phyloP scores from a whole-genome alignment of 352 stramenopile genomes.

The Phytophthora palmivora region DNA sequence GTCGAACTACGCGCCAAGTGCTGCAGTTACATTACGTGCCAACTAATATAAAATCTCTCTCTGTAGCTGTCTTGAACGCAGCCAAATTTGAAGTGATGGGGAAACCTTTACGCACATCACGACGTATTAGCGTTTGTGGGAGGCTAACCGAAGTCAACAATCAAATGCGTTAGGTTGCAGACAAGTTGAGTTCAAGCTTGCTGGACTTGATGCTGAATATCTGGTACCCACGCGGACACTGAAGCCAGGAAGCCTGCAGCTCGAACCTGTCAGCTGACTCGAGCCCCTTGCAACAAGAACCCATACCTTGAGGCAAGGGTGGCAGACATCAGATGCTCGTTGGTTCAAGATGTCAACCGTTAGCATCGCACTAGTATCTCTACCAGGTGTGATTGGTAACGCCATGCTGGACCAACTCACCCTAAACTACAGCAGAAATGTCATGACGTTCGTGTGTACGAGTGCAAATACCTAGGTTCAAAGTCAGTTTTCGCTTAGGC shows the following conservation, averaged over 20 bases:
- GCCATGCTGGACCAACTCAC: background rate
- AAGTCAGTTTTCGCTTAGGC: conserved; percentile 9
- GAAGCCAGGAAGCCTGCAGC: background rate
- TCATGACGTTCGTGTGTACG: conserved; percentile 7
- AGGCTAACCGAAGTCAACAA: background rate
- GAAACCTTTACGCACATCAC: conserved; percentile 11
- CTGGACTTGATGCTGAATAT: conserved; percentile 2
- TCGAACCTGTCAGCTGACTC: background rate
- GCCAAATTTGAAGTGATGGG: background rate
- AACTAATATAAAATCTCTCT: no score
- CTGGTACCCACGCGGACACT: background rate
- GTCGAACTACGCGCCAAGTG: background rate
- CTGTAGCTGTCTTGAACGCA: no score
- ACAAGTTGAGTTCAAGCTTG: conserved; percentile 3
- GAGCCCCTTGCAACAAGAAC: background rate
- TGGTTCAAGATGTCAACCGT: background rate
- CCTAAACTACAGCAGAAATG: conserved; percentile 2
- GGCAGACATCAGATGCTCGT: conserved; percentile 2
- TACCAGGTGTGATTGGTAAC: conserved; percentile 7
- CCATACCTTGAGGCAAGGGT: no score
- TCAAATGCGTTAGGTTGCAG: background rate
- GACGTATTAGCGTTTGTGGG: background rate
- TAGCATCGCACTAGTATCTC: background rate
- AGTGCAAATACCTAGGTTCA: conserved; percentile 5
- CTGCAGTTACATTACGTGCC: background rate